Evolutionary conservation across 345 rosid species (phyloP).

Genomic region (Conringia planisiliqua): DNA sequence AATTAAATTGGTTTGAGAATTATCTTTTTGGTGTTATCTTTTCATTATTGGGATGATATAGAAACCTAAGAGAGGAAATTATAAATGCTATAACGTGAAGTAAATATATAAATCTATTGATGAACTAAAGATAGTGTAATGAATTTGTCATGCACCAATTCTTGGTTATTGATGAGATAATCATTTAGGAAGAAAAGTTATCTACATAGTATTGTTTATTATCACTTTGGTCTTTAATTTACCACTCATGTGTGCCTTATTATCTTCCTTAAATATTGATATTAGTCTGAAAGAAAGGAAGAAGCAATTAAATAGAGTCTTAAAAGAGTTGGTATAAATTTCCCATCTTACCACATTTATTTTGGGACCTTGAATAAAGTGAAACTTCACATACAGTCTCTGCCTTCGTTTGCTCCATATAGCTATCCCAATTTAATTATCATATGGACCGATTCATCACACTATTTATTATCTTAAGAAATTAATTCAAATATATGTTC

Average conservation of each 20-base stretch:
- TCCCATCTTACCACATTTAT: conserved; percentile 33
- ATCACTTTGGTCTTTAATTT: conserved; percentile 20
- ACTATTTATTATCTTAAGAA: conserved; percentile 26
- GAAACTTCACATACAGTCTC: conserved; percentile 20
- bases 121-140: conserved; percentile 21
- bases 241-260: conserved; percentile 13
- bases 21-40: conserved; percentile 2
- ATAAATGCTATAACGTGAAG: conserved; percentile 15
- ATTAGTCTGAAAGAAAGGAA: not conserved
- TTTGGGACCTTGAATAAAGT: conserved; percentile 38
- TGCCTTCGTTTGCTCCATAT: conserved; percentile 26
- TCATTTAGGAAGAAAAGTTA: conserved; percentile 23
- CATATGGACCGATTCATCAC: conserved; percentile 37
- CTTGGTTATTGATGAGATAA: conserved; percentile 27
- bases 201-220: not conserved
- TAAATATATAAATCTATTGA: conserved; percentile 1
- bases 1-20: not conserved
- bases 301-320: conserved; percentile 8
- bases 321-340: conserved; percentile 30
- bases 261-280: conserved; percentile 5
- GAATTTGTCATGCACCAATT: conserved; percentile 2
- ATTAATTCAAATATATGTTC: conserved; percentile 22
- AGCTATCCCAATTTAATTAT: conserved; percentile 25
- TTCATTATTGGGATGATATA: conserved; percentile 9
- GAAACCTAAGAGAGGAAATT: not conserved